Percentiles rank a stretch among this genome's conserved stretches.
Evolutionary conservation across 2,329 filamentous ascomycete genomes (phyloP).

Genomic region (Lecanicillium sp.): DNA sequence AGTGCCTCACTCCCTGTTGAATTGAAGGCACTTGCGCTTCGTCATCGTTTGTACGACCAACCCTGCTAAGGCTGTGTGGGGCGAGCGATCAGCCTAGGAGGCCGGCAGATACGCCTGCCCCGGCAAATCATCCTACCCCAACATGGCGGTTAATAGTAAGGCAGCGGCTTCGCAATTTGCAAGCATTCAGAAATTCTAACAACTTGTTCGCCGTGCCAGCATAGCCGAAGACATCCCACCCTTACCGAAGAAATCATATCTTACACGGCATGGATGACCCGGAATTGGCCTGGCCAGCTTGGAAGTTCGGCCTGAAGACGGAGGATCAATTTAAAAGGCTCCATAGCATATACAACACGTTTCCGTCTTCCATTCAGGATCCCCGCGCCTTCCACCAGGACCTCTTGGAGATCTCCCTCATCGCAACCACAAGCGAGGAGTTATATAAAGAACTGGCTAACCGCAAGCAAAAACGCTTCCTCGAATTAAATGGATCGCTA

Average conservation of each 20-base stretch:
- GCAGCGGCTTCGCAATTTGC: too few species aligned
- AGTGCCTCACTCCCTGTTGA: too few species aligned
- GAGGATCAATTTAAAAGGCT: conserved; percentile 1
- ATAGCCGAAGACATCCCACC: too few species aligned
- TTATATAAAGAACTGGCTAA: background rate
- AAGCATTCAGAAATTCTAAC: too few species aligned
- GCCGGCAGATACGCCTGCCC: too few species aligned
- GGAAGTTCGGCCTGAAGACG: conserved; percentile 2
- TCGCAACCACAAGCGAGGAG: conserved; percentile 1
- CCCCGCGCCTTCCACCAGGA: background rate
- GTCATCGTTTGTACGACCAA: too few species aligned
- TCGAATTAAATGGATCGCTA: background rate
- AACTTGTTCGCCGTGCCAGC: too few species aligned
- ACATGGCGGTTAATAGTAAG: too few species aligned
- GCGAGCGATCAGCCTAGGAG: too few species aligned
- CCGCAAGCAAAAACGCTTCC: background rate
- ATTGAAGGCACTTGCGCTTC: too few species aligned
- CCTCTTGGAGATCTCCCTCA: background rate
- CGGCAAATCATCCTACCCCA: too few species aligned
- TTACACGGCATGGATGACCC: background rate
- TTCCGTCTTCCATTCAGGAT: conserved; percentile 1
- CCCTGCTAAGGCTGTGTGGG: too few species aligned
- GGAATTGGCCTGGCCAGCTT: background rate
- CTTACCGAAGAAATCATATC: background rate
- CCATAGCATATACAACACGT: background rate